Evolutionary conservation across 1,284 basidiomycete genomes (phyloP).

Genomic region (Calocybe gambosa): DNA sequence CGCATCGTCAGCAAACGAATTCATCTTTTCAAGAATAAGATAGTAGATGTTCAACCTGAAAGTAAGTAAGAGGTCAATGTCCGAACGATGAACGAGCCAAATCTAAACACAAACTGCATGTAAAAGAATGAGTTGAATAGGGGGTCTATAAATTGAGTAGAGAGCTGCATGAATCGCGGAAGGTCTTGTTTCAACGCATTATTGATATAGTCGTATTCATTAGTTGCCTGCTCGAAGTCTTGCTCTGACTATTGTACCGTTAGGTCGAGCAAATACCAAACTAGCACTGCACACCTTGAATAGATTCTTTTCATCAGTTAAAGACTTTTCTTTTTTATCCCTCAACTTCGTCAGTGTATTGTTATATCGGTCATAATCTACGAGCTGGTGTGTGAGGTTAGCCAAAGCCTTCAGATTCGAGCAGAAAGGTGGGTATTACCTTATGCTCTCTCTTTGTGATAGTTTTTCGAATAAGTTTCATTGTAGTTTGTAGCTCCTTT

Average conservation of each 20-base stretch:
- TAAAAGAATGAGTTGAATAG: slow-evolving; percentile 98
- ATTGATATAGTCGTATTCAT: slow-evolving; percentile 98
- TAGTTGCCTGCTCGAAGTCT: slow-evolving; percentile 92
- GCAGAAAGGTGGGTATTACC: slow-evolving; percentile 33
- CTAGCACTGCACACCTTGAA: slow-evolving; percentile 65
- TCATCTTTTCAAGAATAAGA: slow-evolving; percentile 88
- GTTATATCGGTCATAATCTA: slow-evolving; percentile 96
- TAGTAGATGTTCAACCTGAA: slow-evolving; percentile 91
- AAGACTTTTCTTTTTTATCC: slow-evolving; percentile 95
- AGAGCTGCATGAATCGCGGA: slow-evolving; percentile 84
- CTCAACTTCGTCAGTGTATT: slow-evolving; percentile 92
- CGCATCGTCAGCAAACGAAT: slow-evolving; percentile 74
- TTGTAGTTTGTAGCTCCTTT: slow-evolving; percentile 82
- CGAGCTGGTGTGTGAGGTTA: slow-evolving; percentile 45
- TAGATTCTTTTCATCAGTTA: slow-evolving; percentile 91
- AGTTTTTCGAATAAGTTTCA: slow-evolving; percentile 90
- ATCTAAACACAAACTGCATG: slow-evolving; percentile 78
- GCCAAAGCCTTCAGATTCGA: background rate
- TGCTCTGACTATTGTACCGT: slow-evolving; percentile 74
- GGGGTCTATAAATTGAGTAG: slow-evolving; percentile 90
- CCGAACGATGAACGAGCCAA: slow-evolving; percentile 1
- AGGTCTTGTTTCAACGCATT: slow-evolving; percentile 88
- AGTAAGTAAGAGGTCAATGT: slow-evolving; percentile 3
- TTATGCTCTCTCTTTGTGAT: slow-evolving; percentile 98
- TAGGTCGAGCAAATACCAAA: slow-evolving; percentile 16